These are phyloP conservation scores for Eucommia ulmoides DNA, from an alignment of 257 asterid genomes.

Conservation along the genomic window DNA sequence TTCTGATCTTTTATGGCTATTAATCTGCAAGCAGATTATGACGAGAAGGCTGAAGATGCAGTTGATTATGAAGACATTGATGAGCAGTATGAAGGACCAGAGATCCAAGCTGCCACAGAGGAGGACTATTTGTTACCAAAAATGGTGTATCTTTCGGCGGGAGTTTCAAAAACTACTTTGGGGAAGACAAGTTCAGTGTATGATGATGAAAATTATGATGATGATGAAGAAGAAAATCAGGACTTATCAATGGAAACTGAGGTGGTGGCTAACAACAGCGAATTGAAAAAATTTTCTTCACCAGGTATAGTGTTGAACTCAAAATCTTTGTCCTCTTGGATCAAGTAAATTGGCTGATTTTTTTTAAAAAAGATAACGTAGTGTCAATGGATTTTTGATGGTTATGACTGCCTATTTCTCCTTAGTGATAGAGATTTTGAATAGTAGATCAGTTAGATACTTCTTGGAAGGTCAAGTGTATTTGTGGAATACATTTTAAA, in stretches of 20 bases:
- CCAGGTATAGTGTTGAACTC: slow-evolving; percentile 39
- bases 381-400: no score
- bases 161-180: slow-evolving; percentile 42
- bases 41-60: slow-evolving; percentile 90
- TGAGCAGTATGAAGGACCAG: slow-evolving; percentile 98
- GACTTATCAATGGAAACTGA: slow-evolving; percentile 13
- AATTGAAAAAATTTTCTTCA: slow-evolving; percentile 24
- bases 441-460: no score
- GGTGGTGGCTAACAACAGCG: slow-evolving; percentile 29
- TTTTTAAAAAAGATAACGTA: no score
- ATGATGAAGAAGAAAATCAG: slow-evolving; percentile 54
- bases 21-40: slow-evolving; percentile 52
- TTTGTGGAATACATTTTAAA: no score
- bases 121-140: slow-evolving; percentile 81
- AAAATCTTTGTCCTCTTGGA: slow-evolving; percentile 1
- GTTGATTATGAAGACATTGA: slow-evolving; percentile 96
- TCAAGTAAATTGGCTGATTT: no score
- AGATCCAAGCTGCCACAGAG: slow-evolving; percentile 75
- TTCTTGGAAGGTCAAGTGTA: no score
- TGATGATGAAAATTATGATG: slow-evolving; percentile 91
- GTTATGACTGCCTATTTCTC: no score
- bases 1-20: slow-evolving; percentile 13
- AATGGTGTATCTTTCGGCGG: slow-evolving; percentile 49
- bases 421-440: no score
- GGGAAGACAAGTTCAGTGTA: slow-evolving; percentile 47